A percentile compares a stretch with the other conserved stretches of the same genome.
These are phyloP conservation scores for Salix suchowensis DNA, from an alignment of 345 rosid genomes.

Conservation along the genomic window DNA sequence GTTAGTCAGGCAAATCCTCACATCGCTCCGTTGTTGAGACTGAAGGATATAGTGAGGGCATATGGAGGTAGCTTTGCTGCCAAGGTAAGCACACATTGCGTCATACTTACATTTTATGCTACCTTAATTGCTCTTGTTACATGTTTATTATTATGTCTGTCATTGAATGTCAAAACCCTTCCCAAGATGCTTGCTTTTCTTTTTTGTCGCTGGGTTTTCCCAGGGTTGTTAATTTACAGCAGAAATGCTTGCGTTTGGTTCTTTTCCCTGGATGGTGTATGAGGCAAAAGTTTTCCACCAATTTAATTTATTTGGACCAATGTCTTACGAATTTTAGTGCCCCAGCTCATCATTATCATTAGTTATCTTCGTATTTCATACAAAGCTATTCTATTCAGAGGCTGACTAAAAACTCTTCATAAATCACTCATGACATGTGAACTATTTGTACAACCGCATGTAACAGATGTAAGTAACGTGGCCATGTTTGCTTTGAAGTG, in stretches of 20 bases:
- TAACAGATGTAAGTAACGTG: not conserved
- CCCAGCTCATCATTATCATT: not conserved
- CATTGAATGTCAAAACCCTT: not conserved
- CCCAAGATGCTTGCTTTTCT: not conserved
- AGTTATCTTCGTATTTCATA: not conserved
- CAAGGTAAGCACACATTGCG: constrained; percentile 52
- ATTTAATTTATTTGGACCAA: not conserved
- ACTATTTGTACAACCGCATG: not conserved
- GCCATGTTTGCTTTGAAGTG: not conserved
- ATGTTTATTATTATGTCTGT: not conserved
- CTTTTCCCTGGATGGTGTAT: not conserved
- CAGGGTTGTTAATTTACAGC: not conserved
- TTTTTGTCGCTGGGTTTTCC: not conserved
- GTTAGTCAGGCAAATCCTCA: constrained; percentile 99
- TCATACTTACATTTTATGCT: not conserved
- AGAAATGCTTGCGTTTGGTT: not conserved
- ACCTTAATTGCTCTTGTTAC: not conserved
- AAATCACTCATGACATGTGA: not conserved
- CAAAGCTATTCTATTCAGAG: not conserved
- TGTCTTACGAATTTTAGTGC: not conserved
- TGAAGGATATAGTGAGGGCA: constrained; percentile 78
- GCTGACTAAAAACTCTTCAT: not conserved
- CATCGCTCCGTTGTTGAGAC: constrained; percentile 71
- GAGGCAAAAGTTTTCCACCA: not conserved
- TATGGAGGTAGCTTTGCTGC: constrained; percentile 94